Conservation (phyloP, 78 protist genomes). For the Bodo saltans region DNA sequence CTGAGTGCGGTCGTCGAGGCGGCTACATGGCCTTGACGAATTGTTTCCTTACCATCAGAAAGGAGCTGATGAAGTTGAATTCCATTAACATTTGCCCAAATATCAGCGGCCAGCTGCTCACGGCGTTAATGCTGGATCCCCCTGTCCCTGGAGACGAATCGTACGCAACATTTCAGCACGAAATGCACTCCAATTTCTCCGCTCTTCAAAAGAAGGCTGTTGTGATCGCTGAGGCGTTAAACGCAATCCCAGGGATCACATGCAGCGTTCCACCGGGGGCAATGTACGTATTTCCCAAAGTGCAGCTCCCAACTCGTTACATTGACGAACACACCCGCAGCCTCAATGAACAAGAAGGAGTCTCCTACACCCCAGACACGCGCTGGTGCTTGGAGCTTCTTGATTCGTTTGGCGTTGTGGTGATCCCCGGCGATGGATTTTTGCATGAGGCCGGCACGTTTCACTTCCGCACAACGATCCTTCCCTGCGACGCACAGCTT, state of each 20-base stretch:
- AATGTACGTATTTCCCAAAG: conserved; percentile 95
- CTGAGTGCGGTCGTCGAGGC: conserved; percentile 96
- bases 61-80: conserved; percentile 88
- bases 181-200: conserved; percentile 47
- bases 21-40: conserved; percentile 89
- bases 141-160: conserved; percentile 84
- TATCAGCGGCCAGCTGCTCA: conserved; percentile 82
- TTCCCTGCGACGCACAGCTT: too few relatives aligned
- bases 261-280: conserved; percentile 82
- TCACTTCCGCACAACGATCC: conserved; percentile 96
- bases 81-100: conserved; percentile 92
- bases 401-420: conserved; percentile 87
- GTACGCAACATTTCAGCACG: conserved; percentile 65
- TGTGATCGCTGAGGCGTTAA: conserved; percentile 55
- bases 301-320: conserved; percentile 82
- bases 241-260: conserved; percentile 70
- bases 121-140: conserved; percentile 69
- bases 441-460: conserved; percentile 90
- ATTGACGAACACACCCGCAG: conserved; percentile 66
- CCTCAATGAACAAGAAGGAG: neutral
- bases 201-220: conserved; percentile 67
- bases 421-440: conserved; percentile 98
- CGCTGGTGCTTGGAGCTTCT: conserved; percentile 82
- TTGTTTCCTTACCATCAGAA: too few relatives aligned
- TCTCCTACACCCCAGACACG: conserved; percentile 83